Conservation (phyloP, 129 eudicot species). For the carrot (Daucus carota) region DH1_v3.0 NC_030388.2:363001-363500, state of each 20-base stretch:
- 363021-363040: constrained; percentile 94
- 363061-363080: neutral
- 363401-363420: neutral
- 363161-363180: constrained; percentile 1
- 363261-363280: too few species aligned
- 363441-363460: neutral
- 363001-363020: constrained; percentile 99
- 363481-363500: neutral
- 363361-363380: neutral
- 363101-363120: neutral
- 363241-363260: neutral
- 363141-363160: neutral
- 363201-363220: neutral
- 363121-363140: neutral
- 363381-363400: neutral
- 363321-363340: neutral
- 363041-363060: constrained; percentile 92
- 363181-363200: neutral
- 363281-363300: too few species aligned
- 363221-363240: neutral
- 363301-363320: neutral
- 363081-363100: neutral
- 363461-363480: neutral
- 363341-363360: neutral
- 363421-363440: neutral